phyloP scores from a whole-genome alignment of 306 rosid species.

The Acacia acuminata region DNA sequence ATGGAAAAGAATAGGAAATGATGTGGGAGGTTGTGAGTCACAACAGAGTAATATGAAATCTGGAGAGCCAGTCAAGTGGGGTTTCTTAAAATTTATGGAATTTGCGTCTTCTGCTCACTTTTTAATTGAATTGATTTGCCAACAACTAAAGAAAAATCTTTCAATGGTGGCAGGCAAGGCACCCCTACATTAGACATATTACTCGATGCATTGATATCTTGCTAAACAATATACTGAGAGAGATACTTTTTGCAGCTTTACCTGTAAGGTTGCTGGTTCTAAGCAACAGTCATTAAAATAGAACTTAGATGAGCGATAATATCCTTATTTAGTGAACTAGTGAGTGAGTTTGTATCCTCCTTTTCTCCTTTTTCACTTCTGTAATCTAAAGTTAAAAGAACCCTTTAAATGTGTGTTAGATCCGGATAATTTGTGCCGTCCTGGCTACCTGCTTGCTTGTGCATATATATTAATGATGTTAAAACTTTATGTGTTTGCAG shows the following conservation, averaged over 20 bases:
- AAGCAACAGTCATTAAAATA: neutral
- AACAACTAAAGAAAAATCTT: neutral
- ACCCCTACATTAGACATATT: neutral
- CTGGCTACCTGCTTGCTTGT: neutral
- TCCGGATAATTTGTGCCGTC: neutral
- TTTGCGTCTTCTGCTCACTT: neutral
- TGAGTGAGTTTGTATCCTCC: neutral
- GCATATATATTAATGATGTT: neutral
- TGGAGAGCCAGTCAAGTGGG: neutral
- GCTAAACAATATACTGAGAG: neutral
- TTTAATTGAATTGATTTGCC: neutral
- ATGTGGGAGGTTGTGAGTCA: neutral
- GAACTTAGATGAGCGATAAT: neutral
- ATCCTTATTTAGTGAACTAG: neutral
- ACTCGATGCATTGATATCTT: neutral
- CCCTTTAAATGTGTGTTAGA: neutral
- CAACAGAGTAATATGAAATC: neutral
- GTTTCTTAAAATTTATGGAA: neutral
- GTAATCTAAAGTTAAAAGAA: neutral
- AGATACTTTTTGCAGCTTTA: neutral
- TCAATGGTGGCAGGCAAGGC: neutral
- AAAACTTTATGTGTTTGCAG: constrained; percentile 35
- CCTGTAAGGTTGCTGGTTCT: neutral
- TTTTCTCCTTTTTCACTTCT: neutral
- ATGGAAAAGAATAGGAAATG: neutral